A percentile compares a stretch with the other conserved stretches of the same genome.
Evolutionary conservation across 495 filamentous ascomycete genomes (phyloP).

Genomic region (Penicillium maclennaniae): DNA sequence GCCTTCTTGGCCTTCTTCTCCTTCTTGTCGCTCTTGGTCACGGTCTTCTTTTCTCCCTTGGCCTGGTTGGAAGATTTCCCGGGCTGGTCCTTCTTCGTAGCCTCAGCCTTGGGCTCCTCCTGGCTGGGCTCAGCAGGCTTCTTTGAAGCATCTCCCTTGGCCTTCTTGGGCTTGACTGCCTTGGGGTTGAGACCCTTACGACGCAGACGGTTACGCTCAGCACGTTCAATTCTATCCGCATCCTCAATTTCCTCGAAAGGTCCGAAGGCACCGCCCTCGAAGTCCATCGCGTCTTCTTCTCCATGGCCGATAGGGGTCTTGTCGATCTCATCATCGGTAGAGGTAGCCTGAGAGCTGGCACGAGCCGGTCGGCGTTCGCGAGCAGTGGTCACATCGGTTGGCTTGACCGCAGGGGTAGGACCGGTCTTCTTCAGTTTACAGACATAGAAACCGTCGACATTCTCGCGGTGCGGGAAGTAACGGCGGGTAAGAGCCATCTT

Average conservation of each 20-base stretch:
- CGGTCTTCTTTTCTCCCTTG: slow-evolving; percentile 18
- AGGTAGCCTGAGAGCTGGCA: slow-evolving; percentile 17
- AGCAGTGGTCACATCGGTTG: slow-evolving; percentile 25
- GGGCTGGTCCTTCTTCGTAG: slow-evolving; percentile 8
- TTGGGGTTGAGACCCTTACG: slow-evolving; percentile 67
- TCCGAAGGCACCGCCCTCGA: slow-evolving; percentile 54
- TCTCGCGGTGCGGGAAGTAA: slow-evolving; percentile 93
- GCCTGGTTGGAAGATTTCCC: slow-evolving; percentile 14
- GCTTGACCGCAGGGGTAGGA: slow-evolving; percentile 58
- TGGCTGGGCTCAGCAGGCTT: slow-evolving; percentile 10
- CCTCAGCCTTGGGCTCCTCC: slow-evolving; percentile 6
- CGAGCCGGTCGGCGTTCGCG: slow-evolving; percentile 17
- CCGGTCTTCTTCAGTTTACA: slow-evolving; percentile 93
- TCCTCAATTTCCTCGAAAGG: slow-evolving; percentile 65
- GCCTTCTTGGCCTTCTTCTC: slow-evolving; percentile 33
- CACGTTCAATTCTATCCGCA: slow-evolving; percentile 54
- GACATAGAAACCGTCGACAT: slow-evolving; percentile 98
- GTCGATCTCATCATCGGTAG: slow-evolving; percentile 35
- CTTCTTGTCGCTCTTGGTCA: slow-evolving; percentile 8
- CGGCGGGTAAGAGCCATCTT: slow-evolving; percentile 81
- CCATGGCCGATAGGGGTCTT: slow-evolving; percentile 47
- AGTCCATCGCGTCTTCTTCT: slow-evolving; percentile 24
- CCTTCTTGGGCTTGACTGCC: slow-evolving; percentile 44
- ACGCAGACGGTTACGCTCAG: slow-evolving; percentile 52
- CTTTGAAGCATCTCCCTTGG: slow-evolving; percentile 16